Percentiles rank a stretch among this genome's conserved stretches.
Evolutionary conservation across 139 green algal species (phyloP).

Genomic region (Ettlia oleoabundans): DNA sequence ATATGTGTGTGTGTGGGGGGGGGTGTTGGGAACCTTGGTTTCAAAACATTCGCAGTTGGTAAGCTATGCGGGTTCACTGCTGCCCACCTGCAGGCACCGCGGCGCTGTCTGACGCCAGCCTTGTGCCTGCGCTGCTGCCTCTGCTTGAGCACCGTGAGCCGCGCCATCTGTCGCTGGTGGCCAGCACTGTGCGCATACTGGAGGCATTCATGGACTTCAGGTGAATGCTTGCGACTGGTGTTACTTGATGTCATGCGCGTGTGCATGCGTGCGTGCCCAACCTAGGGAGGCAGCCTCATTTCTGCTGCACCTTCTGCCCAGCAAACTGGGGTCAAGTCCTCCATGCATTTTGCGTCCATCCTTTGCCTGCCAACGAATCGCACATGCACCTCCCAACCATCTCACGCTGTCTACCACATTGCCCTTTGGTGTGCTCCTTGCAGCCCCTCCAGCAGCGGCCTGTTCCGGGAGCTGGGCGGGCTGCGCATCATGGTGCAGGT

Average conservation of each 20-base stretch:
- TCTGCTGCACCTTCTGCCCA: too few relatives aligned
- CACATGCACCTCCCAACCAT: not conserved
- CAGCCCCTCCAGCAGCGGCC: constrained; percentile 56
- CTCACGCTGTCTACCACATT: not conserved
- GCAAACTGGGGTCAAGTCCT: too few relatives aligned
- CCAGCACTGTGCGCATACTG: constrained; percentile 75
- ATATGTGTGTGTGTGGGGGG: too few relatives aligned
- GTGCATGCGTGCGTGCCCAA: too few relatives aligned
- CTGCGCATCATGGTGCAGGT: constrained; percentile 79
- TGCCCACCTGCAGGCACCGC: constrained; percentile 72
- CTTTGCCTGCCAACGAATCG: too few relatives aligned
- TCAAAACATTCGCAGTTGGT: too few relatives aligned
- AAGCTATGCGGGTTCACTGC: too few relatives aligned
- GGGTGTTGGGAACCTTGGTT: too few relatives aligned
- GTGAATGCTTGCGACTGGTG: too few relatives aligned
- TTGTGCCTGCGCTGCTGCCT: constrained; percentile 86
- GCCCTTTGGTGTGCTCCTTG: not conserved
- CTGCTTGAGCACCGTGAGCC: constrained; percentile 70
- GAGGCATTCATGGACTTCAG: constrained; percentile 92
- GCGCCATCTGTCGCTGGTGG: constrained; percentile 76
- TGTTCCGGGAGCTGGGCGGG: constrained; percentile 89
- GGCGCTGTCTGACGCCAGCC: constrained; percentile 82
- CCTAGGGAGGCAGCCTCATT: too few relatives aligned
- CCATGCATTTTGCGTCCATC: too few relatives aligned
- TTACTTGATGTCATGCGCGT: too few relatives aligned